Conservation (phyloP, 495 filamentous ascomycete genomes). For the Glutinoglossum americanum region DNA sequence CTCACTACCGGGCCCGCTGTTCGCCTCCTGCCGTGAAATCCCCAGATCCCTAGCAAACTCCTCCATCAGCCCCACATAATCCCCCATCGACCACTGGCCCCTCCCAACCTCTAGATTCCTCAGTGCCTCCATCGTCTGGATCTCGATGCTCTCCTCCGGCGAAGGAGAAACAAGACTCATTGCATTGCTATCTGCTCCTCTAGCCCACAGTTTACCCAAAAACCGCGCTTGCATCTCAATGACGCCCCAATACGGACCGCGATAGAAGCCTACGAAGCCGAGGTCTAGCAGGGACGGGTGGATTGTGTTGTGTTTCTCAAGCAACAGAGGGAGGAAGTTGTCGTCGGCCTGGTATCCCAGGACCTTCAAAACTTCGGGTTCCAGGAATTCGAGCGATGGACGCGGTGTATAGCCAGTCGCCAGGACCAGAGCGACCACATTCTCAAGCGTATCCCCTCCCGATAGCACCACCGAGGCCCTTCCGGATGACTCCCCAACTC, state of each 20-base stretch:
- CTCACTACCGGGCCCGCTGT: background rate
- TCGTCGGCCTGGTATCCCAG: conserved; percentile 33
- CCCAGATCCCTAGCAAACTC: conserved; percentile 35
- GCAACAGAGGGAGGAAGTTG: conserved; percentile 40
- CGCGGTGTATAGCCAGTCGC: conserved; percentile 57
- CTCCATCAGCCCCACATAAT: conserved; percentile 63
- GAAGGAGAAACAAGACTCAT: conserved; percentile 6
- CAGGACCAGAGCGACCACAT: conserved; percentile 44
- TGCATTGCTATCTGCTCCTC: conserved; percentile 2
- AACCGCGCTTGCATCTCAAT: conserved; percentile 73
- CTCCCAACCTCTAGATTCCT: conserved; percentile 14
- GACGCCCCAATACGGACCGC: conserved; percentile 67
- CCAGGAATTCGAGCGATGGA: conserved; percentile 36
- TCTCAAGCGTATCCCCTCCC: conserved; percentile 19
- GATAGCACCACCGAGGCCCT: conserved; percentile 17
- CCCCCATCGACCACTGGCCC: conserved; percentile 58
- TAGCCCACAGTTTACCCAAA: conserved; percentile 26
- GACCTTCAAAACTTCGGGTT: conserved; percentile 26
- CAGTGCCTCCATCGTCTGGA: conserved; percentile 11
- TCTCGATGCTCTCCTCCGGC: conserved; percentile 7
- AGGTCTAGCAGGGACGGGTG: conserved; percentile 37
- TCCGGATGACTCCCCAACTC: conserved; percentile 4
- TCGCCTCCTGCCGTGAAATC: conserved; percentile 14
- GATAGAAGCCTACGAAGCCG: conserved; percentile 71
- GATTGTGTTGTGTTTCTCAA: conserved; percentile 43